phyloP scores from a whole-genome alignment of 495 filamentous ascomycete genomes.

The Hypoxylon trugodes region DNA sequence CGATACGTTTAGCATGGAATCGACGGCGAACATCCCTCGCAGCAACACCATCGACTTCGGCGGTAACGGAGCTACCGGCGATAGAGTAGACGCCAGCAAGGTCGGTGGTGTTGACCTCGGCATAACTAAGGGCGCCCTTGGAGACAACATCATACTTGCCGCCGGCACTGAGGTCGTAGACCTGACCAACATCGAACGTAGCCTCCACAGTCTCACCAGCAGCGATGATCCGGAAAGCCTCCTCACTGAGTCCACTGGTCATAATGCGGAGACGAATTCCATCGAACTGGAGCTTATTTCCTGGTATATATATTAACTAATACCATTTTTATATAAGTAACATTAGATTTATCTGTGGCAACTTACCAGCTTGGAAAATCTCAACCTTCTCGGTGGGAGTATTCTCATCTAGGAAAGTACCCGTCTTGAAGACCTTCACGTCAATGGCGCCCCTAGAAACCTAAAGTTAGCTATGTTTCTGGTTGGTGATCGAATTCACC shows the following conservation, averaged over 20 bases:
- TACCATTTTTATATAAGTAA: neutral
- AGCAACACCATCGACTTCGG: slow-evolving; percentile 59
- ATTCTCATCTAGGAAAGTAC: slow-evolving; percentile 65
- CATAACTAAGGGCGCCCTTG: slow-evolving; percentile 59
- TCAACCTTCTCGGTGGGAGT: slow-evolving; percentile 68
- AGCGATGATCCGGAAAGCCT: slow-evolving; percentile 64
- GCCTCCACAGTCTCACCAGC: slow-evolving; percentile 64
- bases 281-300: slow-evolving; percentile 60
- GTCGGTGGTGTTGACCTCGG: slow-evolving; percentile 56
- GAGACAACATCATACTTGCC: slow-evolving; percentile 59
- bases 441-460: slow-evolving; percentile 51
- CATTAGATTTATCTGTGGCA: neutral
- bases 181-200: slow-evolving; percentile 65
- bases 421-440: slow-evolving; percentile 68
- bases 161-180: slow-evolving; percentile 62
- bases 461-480: slow-evolving; percentile 2
- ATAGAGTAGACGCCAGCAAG: slow-evolving; percentile 56
- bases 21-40: slow-evolving; percentile 59
- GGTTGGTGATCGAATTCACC: neutral
- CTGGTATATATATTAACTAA: slow-evolving; percentile 42
- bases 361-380: slow-evolving; percentile 62
- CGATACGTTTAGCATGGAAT: slow-evolving; percentile 59
- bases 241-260: slow-evolving; percentile 53
- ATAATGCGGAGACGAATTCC: slow-evolving; percentile 64
- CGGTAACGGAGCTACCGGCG: slow-evolving; percentile 56